Evolutionary conservation across 208 protist genomes (phyloP), one percentile per base, ranked within the genome.

Genomic region (Tritrichomonas musculus): DNA sequence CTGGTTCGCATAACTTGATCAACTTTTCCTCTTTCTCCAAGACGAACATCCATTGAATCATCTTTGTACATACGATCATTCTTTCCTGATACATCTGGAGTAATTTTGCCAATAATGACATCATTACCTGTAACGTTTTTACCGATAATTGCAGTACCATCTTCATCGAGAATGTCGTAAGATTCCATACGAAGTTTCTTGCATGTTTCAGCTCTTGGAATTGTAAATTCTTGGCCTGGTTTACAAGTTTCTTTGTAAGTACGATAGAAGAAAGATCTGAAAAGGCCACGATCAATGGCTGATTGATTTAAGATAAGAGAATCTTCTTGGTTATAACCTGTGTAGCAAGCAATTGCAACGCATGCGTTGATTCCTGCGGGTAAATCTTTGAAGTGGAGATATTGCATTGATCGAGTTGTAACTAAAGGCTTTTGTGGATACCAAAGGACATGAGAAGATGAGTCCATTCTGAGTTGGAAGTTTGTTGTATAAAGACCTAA

Each of bases 311-410:
- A 96, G 93, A 99, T 98, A 30, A 99, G 92, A 36, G 98, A 98
- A 94, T 99, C 98, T 95, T 99, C 98, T 95, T 99, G 98, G 95
- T 99, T 99, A 96, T 99, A 99, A 41, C 98, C 98, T 64, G 97
- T 97, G 96, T 99, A 99, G 94, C 96, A 98, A 9, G 95, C 95
- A 93, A 99, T 98, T 22, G 98, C 98, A 0, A 99, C 97, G 55
- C 98, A 96, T 9, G 97, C 97, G 94, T 99, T 99, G 92, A 95
- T 93, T 55, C 98, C 98, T 9, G 98, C 97, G 1, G 98, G 98
- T 66, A 99, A 94, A 69, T 99, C 96, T 66, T 96, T 94, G 94
- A 98, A 99, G 53, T 98, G 95, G 64, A 99, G 95, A 92, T 98
- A 97, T 41, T 97, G 95, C 97, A 99, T 98, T 1, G 97, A 93